phyloP scores from a whole-genome alignment of 1,284 basidiomycete species.

The Exsudoporus floridanus region DNA sequence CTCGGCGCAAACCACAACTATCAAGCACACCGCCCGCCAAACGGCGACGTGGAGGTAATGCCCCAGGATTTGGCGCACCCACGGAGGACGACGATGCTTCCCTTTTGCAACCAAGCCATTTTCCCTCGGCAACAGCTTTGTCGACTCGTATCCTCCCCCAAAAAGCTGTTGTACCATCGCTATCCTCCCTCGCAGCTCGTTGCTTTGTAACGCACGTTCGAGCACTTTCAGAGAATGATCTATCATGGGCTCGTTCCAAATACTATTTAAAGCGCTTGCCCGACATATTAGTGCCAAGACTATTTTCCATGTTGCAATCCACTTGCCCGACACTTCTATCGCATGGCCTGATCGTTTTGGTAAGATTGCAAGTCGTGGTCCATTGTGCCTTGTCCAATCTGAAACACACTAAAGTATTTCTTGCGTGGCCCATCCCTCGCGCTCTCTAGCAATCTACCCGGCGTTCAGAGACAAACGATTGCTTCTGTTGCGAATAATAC shows the following conservation, averaged over 20 bases:
- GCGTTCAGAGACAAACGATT: slow-evolving; percentile 53
- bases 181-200: slow-evolving; percentile 51
- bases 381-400: not conserved
- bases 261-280: slow-evolving; percentile 49
- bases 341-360: slow-evolving; percentile 55
- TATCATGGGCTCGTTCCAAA: slow-evolving; percentile 41
- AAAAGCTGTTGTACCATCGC: slow-evolving; percentile 38
- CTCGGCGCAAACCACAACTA: slow-evolving; percentile 7
- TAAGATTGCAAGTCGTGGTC: slow-evolving; percentile 31
- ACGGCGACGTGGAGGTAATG: slow-evolving; percentile 31
- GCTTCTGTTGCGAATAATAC: slow-evolving; percentile 42
- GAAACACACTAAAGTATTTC: slow-evolving; percentile 47
- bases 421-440: slow-evolving; percentile 52
- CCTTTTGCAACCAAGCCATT: slow-evolving; percentile 33
- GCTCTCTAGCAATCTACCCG: slow-evolving; percentile 52
- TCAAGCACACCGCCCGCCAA: slow-evolving; percentile 23
- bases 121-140: slow-evolving; percentile 51
- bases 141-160: slow-evolving; percentile 44
- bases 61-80: slow-evolving; percentile 40
- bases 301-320: slow-evolving; percentile 51
- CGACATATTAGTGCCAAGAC: slow-evolving; percentile 47
- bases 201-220: slow-evolving; percentile 50
- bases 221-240: slow-evolving; percentile 40
- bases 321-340: slow-evolving; percentile 51
- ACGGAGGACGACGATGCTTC: slow-evolving; percentile 44